A percentile compares a stretch with the other conserved stretches of the same genome.
Evolutionary conservation across 2,329 filamentous ascomycete species (phyloP).

Genomic region (Aspergillus persii): DNA sequence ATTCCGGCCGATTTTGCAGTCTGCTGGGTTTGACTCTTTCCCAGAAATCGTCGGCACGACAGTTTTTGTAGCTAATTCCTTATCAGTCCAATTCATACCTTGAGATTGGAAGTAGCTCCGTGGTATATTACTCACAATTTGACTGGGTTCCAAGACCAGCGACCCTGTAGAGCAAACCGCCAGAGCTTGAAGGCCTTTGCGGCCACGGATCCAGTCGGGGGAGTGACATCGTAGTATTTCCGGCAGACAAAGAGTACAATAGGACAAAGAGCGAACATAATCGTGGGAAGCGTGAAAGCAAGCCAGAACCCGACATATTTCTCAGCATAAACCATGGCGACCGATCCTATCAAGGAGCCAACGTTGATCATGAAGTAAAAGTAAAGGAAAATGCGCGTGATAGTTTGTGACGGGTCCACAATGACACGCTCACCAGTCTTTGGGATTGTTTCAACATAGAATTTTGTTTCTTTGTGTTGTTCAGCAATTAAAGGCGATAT

Average conservation of each 20-base stretch:
- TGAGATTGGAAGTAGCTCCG: neutral
- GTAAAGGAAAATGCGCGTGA: conserved; percentile 66
- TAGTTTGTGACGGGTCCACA: conserved; percentile 66
- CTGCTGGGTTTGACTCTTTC: conserved; percentile 22
- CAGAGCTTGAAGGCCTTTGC: conserved; percentile 65
- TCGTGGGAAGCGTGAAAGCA: conserved; percentile 60
- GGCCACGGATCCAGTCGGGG: conserved; percentile 70
- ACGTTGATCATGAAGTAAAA: conserved; percentile 73
- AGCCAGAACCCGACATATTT: conserved; percentile 71
- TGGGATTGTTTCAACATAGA: conserved; percentile 53
- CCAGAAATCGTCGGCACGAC: conserved; percentile 21
- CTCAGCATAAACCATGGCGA: conserved; percentile 70
- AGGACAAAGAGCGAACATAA: conserved; percentile 62
- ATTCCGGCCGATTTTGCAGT: conserved; percentile 17
- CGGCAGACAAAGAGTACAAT: conserved; percentile 59
- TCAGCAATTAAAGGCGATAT: conserved; percentile 70
- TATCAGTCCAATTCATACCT: neutral
- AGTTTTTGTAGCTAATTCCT: conserved; percentile 18
- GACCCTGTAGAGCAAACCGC: conserved; percentile 59
- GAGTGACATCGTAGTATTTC: conserved; percentile 62
- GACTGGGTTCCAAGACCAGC: conserved; percentile 61
- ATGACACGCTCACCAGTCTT: conserved; percentile 65
- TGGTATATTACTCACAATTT: conserved; percentile 19
- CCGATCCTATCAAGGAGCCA: conserved; percentile 60
- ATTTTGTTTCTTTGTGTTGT: conserved; percentile 61